Evolutionary conservation across 257 asterid genomes (phyloP).

Genomic region (Striga asiatica): DNA sequence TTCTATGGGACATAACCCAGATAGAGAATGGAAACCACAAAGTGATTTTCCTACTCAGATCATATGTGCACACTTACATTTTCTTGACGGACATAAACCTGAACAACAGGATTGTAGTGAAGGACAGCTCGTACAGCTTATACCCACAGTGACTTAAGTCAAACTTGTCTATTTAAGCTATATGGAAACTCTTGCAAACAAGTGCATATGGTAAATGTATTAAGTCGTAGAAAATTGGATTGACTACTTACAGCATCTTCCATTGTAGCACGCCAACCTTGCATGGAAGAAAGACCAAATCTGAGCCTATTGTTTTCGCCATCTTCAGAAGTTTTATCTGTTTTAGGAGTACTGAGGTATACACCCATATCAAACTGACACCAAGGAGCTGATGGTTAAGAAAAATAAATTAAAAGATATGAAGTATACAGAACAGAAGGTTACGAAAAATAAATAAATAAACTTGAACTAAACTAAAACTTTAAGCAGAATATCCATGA

Average conservation of each 20-base stretch:
- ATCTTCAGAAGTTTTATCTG: slow-evolving; percentile 81
- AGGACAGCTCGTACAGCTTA: not conserved
- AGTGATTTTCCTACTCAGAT: not conserved
- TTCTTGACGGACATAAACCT: not conserved
- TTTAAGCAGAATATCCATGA: not conserved
- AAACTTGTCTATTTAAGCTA: not conserved
- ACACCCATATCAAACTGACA: slow-evolving; percentile 73
- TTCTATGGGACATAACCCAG: not conserved
- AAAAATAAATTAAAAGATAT: not conserved
- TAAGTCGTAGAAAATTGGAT: slow-evolving; percentile 4
- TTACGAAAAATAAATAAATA: not conserved
- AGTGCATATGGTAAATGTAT: not conserved
- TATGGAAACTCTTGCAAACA: not conserved
- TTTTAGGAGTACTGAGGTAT: slow-evolving; percentile 85
- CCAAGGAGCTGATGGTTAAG: slow-evolving; percentile 13
- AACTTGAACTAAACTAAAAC: not conserved
- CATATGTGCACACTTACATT: not conserved
- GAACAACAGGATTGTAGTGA: not conserved
- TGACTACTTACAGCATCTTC: slow-evolving; percentile 83
- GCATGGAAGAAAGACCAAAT: slow-evolving; percentile 85
- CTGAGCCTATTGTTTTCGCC: slow-evolving; percentile 61
- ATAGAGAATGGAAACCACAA: not conserved
- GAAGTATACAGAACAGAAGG: slow-evolving; percentile 11
- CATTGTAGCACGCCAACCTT: slow-evolving; percentile 99
- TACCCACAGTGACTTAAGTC: not conserved